Conservation (phyloP, 139 green algal genomes). For the Micractinium conductrix region DNA sequence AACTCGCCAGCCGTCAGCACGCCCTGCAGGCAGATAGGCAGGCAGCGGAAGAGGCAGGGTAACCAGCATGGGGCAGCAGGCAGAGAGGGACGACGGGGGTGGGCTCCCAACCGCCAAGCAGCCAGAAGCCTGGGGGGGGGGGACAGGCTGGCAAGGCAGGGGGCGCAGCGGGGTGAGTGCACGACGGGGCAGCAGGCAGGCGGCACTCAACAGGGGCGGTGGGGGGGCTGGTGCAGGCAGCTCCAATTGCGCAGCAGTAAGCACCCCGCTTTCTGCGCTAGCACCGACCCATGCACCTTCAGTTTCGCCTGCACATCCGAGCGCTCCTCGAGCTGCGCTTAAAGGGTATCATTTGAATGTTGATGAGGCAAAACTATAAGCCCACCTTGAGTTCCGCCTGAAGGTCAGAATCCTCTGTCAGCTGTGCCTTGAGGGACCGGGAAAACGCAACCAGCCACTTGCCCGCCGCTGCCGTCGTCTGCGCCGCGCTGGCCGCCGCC, state of each 20-base stretch:
- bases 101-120: neutral
- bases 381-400: constrained; percentile 29
- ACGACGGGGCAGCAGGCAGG: neutral
- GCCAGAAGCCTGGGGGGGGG: no score
- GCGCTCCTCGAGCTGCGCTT: constrained; percentile 48
- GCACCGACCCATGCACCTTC: neutral
- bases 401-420: constrained; percentile 42
- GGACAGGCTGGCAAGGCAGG: no score
- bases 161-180: neutral
- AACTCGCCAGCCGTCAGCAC: constrained; percentile 33
- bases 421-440: constrained; percentile 39
- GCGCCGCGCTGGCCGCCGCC: neutral
- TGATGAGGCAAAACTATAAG: no score
- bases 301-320: constrained; percentile 26
- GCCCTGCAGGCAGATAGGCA: neutral
- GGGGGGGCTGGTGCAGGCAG: neutral
- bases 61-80: neutral
- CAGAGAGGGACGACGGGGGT: neutral
- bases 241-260: neutral
- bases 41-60: neutral
- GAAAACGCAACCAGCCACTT: constrained; percentile 55
- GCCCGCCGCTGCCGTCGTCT: neutral
- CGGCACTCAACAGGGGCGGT: no score
- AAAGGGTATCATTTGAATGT: no score
- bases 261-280: neutral